phyloP scores from a whole-genome alignment of 1,139 yeast species.

The Scheffersomyces parashehatae region DNA sequence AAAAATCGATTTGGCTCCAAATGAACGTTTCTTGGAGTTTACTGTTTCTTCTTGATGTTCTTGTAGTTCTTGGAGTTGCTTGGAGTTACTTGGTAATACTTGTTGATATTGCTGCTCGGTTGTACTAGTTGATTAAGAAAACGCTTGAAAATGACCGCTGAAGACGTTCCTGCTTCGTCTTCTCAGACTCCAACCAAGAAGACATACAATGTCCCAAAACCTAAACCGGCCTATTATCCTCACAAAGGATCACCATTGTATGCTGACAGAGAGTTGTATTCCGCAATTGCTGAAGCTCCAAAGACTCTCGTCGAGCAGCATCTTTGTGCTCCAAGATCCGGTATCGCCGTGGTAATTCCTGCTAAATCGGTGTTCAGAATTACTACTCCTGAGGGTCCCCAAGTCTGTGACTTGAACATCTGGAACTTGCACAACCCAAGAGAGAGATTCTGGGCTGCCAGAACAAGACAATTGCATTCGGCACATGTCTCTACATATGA shows the following conservation, averaged over 20 bases:
- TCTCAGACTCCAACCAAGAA: slow-evolving; percentile 43
- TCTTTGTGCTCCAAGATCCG: slow-evolving; percentile 54
- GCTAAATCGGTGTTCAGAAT: slow-evolving; percentile 59
- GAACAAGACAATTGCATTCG: slow-evolving; percentile 67
- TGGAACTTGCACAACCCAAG: slow-evolving; percentile 64
- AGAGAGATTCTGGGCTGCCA: slow-evolving; percentile 68
- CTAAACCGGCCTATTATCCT: slow-evolving; percentile 60
- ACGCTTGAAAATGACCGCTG: neutral
- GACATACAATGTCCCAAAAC: slow-evolving; percentile 45
- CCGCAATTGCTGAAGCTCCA: slow-evolving; percentile 42
- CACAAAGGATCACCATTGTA: slow-evolving; percentile 53
- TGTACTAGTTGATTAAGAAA: too few species aligned
- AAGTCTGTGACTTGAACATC: slow-evolving; percentile 67
- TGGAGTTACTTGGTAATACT: too few species aligned
- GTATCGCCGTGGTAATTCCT: slow-evolving; percentile 61
- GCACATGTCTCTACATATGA: slow-evolving; percentile 65
- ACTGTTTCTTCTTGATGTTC: too few species aligned
- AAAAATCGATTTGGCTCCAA: too few species aligned
- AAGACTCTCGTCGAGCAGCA: slow-evolving; percentile 37
- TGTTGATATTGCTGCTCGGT: too few species aligned
- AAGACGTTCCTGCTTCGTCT: slow-evolving; percentile 14
- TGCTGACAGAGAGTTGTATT: slow-evolving; percentile 51
- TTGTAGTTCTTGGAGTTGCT: too few species aligned
- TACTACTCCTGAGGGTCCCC: slow-evolving; percentile 69
- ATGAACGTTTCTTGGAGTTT: too few species aligned